Conservation (phyloP, 1,284 basidiomycete genomes). For the Sanguinoderma infundibulare region DNA sequence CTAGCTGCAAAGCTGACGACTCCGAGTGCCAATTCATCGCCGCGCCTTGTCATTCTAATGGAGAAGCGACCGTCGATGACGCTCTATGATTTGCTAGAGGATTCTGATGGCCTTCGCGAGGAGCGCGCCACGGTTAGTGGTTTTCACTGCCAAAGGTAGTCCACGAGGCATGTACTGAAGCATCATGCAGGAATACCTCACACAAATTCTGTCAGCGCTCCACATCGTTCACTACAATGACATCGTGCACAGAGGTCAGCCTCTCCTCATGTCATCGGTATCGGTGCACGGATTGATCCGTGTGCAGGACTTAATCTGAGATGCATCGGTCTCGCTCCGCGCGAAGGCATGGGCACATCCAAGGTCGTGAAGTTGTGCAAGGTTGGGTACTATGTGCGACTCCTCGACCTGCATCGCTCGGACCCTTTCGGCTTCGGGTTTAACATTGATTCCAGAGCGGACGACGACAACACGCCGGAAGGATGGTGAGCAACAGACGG, state of each 20-base stretch:
- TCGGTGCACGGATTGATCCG: not conserved
- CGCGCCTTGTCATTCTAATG: conserved; percentile 63
- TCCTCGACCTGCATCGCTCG: conserved; percentile 75
- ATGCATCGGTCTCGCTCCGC: conserved; percentile 61
- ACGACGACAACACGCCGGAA: conserved; percentile 56
- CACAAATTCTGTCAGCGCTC: conserved; percentile 69
- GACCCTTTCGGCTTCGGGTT: conserved; percentile 64
- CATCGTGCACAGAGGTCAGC: conserved; percentile 69
- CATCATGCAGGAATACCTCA: conserved; percentile 62
- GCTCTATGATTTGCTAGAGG: conserved; percentile 69
- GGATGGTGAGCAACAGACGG: conserved; percentile 51
- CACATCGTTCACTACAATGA: conserved; percentile 64
- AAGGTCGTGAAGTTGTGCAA: conserved; percentile 71
- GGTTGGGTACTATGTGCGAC: conserved; percentile 62
- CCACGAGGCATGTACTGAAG: not conserved
- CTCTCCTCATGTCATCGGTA: not conserved
- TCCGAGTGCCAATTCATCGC: conserved; percentile 49
- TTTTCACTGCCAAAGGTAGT: not conserved
- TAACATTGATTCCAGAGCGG: conserved; percentile 39
- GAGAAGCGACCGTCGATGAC: conserved; percentile 70
- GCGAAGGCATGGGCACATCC: conserved; percentile 49
- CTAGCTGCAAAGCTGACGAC: conserved; percentile 67
- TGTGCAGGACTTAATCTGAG: conserved; percentile 55
- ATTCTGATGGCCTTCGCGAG: conserved; percentile 67
- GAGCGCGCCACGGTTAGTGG: conserved; percentile 61